Conservation (phyloP, 148 eudicot genomes). For the Heliosperma pusillum region DNA sequence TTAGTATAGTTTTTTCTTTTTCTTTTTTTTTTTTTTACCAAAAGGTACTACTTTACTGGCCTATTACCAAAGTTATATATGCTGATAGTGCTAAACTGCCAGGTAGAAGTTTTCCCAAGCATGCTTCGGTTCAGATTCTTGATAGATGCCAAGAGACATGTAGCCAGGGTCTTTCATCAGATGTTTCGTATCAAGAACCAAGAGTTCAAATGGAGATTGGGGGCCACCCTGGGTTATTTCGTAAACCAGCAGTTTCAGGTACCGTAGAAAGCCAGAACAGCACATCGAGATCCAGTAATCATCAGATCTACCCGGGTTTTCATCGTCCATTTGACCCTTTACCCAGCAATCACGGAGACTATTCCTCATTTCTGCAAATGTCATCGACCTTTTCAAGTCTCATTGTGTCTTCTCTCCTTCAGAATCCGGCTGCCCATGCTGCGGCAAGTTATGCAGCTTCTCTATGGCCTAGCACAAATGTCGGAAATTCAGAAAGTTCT, state of each 20-base stretch:
- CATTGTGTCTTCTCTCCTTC: slow-evolving; percentile 67
- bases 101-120: slow-evolving; percentile 56
- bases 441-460: slow-evolving; percentile 88
- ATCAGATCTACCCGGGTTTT: slow-evolving; percentile 43
- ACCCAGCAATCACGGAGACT: slow-evolving; percentile 48
- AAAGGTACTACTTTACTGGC: slow-evolving; percentile 9
- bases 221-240: slow-evolving; percentile 37
- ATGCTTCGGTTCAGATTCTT: slow-evolving; percentile 79
- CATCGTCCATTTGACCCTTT: slow-evolving; percentile 54
- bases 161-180: slow-evolving; percentile 39
- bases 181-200: slow-evolving; percentile 53
- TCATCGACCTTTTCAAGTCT: slow-evolving; percentile 75
- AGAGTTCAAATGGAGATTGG: slow-evolving; percentile 41
- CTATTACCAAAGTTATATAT: neutral
- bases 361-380: slow-evolving; percentile 49
- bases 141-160: slow-evolving; percentile 53
- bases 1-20: neutral
- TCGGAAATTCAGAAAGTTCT: slow-evolving; percentile 45
- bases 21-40: neutral
- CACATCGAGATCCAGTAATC: slow-evolving; percentile 44
- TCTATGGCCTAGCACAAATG: slow-evolving; percentile 55
- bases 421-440: slow-evolving; percentile 92
- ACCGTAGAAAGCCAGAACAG: slow-evolving; percentile 45
- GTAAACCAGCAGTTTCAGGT: slow-evolving; percentile 44
- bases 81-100: slow-evolving; percentile 29